Evolutionary conservation across 106 monocot genomes (phyloP).

Genomic region (Dendrobium nobile): DNA sequence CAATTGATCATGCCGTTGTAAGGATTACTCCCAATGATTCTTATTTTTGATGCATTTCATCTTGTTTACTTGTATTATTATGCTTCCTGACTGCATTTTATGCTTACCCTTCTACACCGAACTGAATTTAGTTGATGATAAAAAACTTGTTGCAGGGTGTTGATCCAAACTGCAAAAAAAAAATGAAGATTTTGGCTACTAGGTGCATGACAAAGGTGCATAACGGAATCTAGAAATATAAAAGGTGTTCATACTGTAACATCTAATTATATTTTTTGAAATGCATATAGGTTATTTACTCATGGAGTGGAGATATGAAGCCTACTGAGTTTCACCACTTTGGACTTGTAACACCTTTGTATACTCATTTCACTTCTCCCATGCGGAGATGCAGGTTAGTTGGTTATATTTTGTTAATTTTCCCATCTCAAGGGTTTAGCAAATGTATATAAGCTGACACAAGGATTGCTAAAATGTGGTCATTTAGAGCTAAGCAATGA

Average conservation of each 20-base stretch:
- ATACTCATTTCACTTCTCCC: conserved; percentile 98
- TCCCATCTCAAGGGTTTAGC: background rate
- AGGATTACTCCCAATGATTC: too few relatives aligned
- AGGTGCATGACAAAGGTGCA: conserved; percentile 98
- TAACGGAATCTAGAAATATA: background rate
- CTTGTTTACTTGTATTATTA: too few relatives aligned
- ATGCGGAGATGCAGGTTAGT: conserved; percentile 99
- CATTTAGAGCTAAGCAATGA: too few relatives aligned
- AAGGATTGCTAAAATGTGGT: too few relatives aligned
- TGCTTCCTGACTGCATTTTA: background rate
- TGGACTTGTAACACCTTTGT: conserved; percentile 86
- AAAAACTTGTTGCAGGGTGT: conserved; percentile 42
- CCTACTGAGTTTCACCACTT: conserved; percentile 78
- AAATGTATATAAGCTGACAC: background rate
- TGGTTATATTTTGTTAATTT: too few relatives aligned
- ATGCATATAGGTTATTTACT: conserved; percentile 77
- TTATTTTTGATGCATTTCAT: too few relatives aligned
- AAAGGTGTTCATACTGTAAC: background rate
- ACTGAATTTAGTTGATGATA: background rate
- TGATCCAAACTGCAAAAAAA: conserved; percentile 95
- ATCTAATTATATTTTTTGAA: background rate
- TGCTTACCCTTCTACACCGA: background rate
- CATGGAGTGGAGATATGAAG: conserved; percentile 87
- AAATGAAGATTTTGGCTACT: conserved; percentile 89
- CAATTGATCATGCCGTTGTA: too few relatives aligned